These are phyloP conservation scores for Rhizoclosmatium sp. DNA, from an alignment of 192 early-diverging fungal species.

Conservation along the genomic window DNA sequence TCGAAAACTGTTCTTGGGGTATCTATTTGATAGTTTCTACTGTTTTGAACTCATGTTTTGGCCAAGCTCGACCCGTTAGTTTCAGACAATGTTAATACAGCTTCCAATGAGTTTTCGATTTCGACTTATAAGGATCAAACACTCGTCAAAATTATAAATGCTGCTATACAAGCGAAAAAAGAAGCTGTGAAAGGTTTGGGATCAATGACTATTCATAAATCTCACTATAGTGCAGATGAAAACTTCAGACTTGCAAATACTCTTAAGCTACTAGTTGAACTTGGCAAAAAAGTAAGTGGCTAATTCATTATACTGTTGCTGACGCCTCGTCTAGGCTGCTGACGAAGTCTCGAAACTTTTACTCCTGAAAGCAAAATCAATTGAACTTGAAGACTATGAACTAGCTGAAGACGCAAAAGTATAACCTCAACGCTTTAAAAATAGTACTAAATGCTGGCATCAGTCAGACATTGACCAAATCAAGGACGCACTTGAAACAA, in stretches of 20 bases:
- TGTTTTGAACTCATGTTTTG: neutral
- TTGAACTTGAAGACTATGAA: constrained; percentile 79
- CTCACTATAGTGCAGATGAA: constrained; percentile 14
- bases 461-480: constrained; percentile 44
- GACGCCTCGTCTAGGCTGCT: constrained; percentile 39
- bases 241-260: constrained; percentile 60
- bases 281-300: constrained; percentile 53
- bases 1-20: constrained; percentile 38
- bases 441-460: neutral
- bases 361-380: constrained; percentile 63
- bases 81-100: neutral
- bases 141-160: constrained; percentile 46
- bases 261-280: constrained; percentile 61
- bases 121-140: constrained; percentile 45
- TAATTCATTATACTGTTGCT: constrained; percentile 12
- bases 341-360: constrained; percentile 63
- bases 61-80: constrained; percentile 32
- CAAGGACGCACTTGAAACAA: constrained; percentile 18
- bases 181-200: constrained; percentile 59
- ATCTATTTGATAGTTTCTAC: neutral
- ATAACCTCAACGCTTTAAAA: neutral
- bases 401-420: constrained; percentile 77
- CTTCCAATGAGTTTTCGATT: constrained; percentile 32
- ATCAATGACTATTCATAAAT: neutral
- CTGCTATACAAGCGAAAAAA: constrained; percentile 62